Conservation (phyloP, 768 basidiomycete genomes). For the Auriscalpium orientale region DNA sequence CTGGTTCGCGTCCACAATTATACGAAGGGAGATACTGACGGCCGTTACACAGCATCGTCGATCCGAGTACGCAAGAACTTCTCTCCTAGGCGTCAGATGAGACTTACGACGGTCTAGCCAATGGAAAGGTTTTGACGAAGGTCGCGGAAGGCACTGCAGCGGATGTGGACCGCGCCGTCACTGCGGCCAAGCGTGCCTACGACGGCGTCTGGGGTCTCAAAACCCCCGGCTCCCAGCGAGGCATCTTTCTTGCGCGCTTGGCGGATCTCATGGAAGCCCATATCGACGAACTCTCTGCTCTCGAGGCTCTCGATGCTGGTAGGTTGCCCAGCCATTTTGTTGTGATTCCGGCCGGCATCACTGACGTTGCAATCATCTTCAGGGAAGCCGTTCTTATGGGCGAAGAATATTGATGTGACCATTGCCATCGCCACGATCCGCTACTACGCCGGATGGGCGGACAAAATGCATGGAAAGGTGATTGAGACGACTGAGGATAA, state of each 20-base stretch:
- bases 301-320: conserved; percentile 65
- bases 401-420: conserved; percentile 43
- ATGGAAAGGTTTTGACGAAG: conserved; percentile 52
- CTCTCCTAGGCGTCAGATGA: too few relatives aligned
- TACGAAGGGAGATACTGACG: not conserved
- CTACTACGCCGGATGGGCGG: conserved; percentile 89
- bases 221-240: conserved; percentile 44
- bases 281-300: conserved; percentile 56
- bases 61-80: conserved; percentile 34
- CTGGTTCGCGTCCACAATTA: not conserved
- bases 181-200: conserved; percentile 54
- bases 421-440: conserved; percentile 43
- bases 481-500: conserved; percentile 51
- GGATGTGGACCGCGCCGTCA: conserved; percentile 74
- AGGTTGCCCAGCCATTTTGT: not conserved
- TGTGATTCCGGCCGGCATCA: not conserved
- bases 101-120: conserved; percentile 18
- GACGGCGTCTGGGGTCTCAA: conserved; percentile 67
- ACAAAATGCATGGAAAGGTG: conserved; percentile 72
- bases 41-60: conserved; percentile 38
- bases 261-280: conserved; percentile 57
- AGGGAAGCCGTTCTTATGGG: conserved; percentile 43
- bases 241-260: conserved; percentile 52
- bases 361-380: not conserved
- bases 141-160: conserved; percentile 52